Base-by-base conservation (phyloP, 352 stramenopile genomes). In the Globisporangium nodosum region DNA sequence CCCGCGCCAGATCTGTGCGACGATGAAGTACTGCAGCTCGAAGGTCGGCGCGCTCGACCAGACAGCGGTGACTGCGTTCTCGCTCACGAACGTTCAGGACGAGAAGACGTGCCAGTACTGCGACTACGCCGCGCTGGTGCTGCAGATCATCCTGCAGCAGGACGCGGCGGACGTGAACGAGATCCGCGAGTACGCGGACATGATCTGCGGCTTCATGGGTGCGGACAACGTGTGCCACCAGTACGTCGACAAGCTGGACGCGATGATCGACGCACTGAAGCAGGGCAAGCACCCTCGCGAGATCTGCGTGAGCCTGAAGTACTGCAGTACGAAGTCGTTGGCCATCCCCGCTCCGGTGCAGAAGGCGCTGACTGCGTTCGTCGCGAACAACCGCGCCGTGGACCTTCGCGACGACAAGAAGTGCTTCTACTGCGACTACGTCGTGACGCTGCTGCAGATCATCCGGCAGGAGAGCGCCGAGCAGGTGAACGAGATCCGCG, bases 171-270 rank as follows among this genome's bases (percentile, higher is more conserved):
- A 89, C 45, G 70, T 92, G 15, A 55, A 73, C 43, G 54, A 85
- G 58, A 64, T 92, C 12, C 79, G 81, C 1, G 48, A 69, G 58
- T 87, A 85, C 39, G 79, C 80, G 0, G 82, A 90, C 51, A 87
- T 92, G 70, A 80, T 90, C n/a, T 92, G 83, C 49, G 76, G 81
- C 63, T 77, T 88, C 57, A 68, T 92, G 2, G 78, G 81, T n/a
- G 63, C 74, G 8, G 70, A 78, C 27, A 90, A 80, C 43, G 57
- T 72, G 0, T 92, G 81, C 49, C 83, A 92, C 56, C 52, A 73
- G 56, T 91, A 91, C 40, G 60, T 91, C 46, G 76, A 83, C 49
- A 65, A 91, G 50, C 58, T 92, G 13, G 78, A 91, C 37, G 78
- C 70, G 27, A 69, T 89, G 18, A 78, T 92, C 52, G 79, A 90